Percentiles rank a stretch among this genome's conserved stretches.
Conservation (phyloP, 148 eudicot genomes). For the Chenopodium album region DNA sequence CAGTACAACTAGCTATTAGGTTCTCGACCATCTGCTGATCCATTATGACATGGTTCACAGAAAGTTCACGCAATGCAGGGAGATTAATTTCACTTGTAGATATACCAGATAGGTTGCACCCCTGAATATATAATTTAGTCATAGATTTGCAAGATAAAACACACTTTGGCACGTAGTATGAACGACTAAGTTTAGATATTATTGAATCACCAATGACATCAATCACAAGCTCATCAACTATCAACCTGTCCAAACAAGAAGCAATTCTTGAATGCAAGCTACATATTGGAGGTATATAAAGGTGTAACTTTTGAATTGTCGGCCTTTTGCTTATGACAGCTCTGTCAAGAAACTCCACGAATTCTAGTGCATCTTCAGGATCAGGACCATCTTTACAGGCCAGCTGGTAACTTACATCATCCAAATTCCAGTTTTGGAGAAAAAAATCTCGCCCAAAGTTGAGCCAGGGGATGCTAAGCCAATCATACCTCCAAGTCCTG, state of each 20-base stretch:
- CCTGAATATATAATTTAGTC: not conserved
- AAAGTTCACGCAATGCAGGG: conserved; percentile 6
- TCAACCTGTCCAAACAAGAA: not conserved
- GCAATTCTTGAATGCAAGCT: not conserved
- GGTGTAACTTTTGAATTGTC: not conserved
- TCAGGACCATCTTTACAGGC: not conserved
- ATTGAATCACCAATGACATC: not conserved
- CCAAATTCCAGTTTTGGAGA: not conserved
- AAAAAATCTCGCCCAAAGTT: not conserved
- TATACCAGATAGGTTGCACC: not conserved
- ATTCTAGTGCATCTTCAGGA: not conserved
- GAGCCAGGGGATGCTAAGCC: conserved; percentile 1
- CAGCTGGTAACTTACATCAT: not conserved
- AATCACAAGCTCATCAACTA: not conserved
- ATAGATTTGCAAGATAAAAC: not conserved
- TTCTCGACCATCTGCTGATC: not conserved
- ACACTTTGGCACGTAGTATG: not conserved
- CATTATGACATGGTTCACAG: not conserved
- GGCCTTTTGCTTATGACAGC: not conserved
- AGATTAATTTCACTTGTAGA: not conserved
- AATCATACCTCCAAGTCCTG: conserved; percentile 12
- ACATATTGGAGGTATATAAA: not conserved
- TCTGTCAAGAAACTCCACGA: not conserved
- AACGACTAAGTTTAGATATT: not conserved
- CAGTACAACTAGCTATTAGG: not conserved